Base-by-base conservation (phyloP, 31 red algal genomes). In the Asparagopsis taxiformis region DNA sequence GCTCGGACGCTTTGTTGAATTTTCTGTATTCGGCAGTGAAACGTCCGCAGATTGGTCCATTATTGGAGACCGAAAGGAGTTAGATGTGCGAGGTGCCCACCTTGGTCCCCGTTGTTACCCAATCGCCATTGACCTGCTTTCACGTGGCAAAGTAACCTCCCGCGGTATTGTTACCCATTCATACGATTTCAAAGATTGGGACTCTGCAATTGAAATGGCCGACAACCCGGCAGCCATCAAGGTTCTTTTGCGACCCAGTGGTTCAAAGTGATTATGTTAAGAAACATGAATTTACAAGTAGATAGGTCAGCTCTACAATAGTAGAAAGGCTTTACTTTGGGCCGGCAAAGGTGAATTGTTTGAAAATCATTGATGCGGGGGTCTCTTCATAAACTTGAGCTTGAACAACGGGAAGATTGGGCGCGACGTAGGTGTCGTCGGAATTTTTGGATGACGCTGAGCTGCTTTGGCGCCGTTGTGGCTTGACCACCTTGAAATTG, bases 31-130 rank as follows among this genome's bases (percentile, higher is more conserved):
- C 63, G 56, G 46, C 20, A 63, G 71, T 25, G 55, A 59, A 7
- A 75, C 73, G 0, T 54, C 65, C 20, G 74, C 80, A 0, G 89
- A 93, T 65, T 93, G 89, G 89, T 81, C 70, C 4, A 59, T 86
- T 2, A 87, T 93, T 59, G 80, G 89, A 16, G 89, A 93, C 74
- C 87, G 82, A 11, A 73, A 77, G 28, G 80, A 87, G 44, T 61
- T 93, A 6, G 66, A 80, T 31, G 66, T 93, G 3, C 51, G 55
- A 10, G 89, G 89, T 10, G 89, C 65, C 28, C 89, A 93, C 57
- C 64, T 59, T 22, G 89, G 89, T 7, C 73, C 87, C 62, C 60
- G 75, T 32, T 81, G 89, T 0, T 93, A 93, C 56, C 50, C 60
- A 26, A 50, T 48, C 11, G 89, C 89, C 35, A 69, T 93, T 39